Evolutionary conservation across 176 grass and related monocot species (phyloP), one percentile per base, ranked within the genome.

Genomic region (Phoenix roebelenii): DNA sequence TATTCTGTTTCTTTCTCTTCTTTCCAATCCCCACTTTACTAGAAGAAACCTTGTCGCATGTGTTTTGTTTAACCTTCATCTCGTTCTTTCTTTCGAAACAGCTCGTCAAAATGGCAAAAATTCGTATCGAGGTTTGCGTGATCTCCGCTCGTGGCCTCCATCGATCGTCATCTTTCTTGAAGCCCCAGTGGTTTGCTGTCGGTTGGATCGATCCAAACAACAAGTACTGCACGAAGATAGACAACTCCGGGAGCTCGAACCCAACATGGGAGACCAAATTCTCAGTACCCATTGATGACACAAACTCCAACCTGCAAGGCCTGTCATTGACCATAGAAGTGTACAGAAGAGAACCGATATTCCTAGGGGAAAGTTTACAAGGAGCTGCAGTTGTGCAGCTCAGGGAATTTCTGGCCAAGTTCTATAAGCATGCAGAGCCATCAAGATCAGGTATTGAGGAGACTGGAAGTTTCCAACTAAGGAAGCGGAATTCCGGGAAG

Each of bases 211-310:
- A 89, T 64, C 72, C 78, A 28, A 69, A 74, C 65, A 82, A 53
- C 69, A 97, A 97, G 19, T 97, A 91, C 60, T 97, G 87, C 73
- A 97, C 92, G 19, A 97, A 88, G 69, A 69, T 91, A 16, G 87
- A 97, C 26, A 60, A 61, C 0, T 91, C 84, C 0, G 87, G 87
- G 14, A 82, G 58, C 78, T 64, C 77, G 4, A 73, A 85, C 22
- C 80, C 87, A 22, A 83, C 55, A 25, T 97, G 92, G 92, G 83
- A 78, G 25, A 97, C 88, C 68, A 97, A 85, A 59, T 95, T 95
- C 66, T 86, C 63, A 1, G 28, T 73, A 7, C 67, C 69, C 0
- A 26, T 83, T 1, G 76, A 85, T 6, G 61, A 70, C 17, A 65
- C 59, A 57, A 71, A 62, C 57, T 49, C 25, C 4, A 67, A 51